These are phyloP conservation scores for Sarcodon aspratus DNA, from an alignment of 768 basidiomycete species.

Conservation along the genomic window DNA sequence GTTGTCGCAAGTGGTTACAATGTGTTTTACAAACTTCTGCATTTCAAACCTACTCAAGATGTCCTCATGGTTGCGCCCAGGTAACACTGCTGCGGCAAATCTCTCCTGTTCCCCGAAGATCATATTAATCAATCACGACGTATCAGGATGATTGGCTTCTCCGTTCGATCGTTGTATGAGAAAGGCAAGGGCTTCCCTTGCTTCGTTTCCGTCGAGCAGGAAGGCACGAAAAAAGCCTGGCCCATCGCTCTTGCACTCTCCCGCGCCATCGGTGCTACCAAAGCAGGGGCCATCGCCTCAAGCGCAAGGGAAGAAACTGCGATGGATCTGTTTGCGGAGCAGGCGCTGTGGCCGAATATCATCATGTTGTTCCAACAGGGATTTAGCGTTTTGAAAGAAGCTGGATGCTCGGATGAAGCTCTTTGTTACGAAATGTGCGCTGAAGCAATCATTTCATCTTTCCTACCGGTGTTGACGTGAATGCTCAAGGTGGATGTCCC, in stretches of 20 bases:
- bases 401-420: slow-evolving; percentile 56
- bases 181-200: slow-evolving; percentile 54
- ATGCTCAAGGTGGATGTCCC: slow-evolving; percentile 53
- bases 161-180: slow-evolving; percentile 47
- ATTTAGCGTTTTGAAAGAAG: slow-evolving; percentile 54
- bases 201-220: slow-evolving; percentile 54
- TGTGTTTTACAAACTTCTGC: slow-evolving; percentile 46
- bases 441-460: not conserved
- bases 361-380: slow-evolving; percentile 46
- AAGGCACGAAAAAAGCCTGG: slow-evolving; percentile 39
- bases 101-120: not conserved
- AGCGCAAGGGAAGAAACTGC: slow-evolving; percentile 51
- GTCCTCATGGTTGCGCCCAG: slow-evolving; percentile 61
- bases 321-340: slow-evolving; percentile 57
- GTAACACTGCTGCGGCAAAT: slow-evolving; percentile 15
- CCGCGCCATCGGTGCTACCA: slow-evolving; percentile 48
- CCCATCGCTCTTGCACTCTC: slow-evolving; percentile 39
- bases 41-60: slow-evolving; percentile 41
- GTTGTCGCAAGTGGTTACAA: slow-evolving; percentile 59
- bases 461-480: not conserved
- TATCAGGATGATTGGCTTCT: slow-evolving; percentile 53
- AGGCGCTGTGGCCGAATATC: slow-evolving; percentile 58
- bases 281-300: slow-evolving; percentile 51
- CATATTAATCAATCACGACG: not conserved
- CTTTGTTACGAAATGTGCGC: slow-evolving; percentile 53